Evolutionary conservation across 257 asterid genomes (phyloP).

Genomic region (Fraxinus americana): DNA sequence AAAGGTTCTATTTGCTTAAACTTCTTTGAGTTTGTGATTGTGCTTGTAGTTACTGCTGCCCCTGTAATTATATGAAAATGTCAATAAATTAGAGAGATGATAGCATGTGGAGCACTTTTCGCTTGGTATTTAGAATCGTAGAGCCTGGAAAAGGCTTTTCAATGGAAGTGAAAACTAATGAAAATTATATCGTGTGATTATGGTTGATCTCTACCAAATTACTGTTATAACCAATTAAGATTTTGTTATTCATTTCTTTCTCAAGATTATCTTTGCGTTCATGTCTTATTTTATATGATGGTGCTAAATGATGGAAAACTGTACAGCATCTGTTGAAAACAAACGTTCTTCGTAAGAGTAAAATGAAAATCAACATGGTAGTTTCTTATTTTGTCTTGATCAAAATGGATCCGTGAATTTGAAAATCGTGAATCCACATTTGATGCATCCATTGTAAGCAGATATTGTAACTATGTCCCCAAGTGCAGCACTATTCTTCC

Average conservation of each 20-base stretch:
- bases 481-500: no score
- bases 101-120: constrained; percentile 28
- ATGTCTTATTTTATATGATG: not conserved
- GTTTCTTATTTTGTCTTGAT: not conserved
- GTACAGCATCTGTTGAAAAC: not conserved
- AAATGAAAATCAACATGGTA: not conserved
- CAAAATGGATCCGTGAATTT: not conserved
- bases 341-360: not conserved
- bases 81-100: constrained; percentile 22
- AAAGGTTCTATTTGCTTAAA: constrained; percentile 86
- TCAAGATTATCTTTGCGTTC: not conserved
- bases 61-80: constrained; percentile 21
- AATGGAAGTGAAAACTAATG: not conserved
- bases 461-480: no score
- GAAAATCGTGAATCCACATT: no score
- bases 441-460: no score
- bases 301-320: not conserved
- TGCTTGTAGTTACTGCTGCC: constrained; percentile 20
- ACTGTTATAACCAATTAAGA: not conserved
- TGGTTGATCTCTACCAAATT: not conserved
- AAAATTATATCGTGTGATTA: not conserved
- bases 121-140: not conserved
- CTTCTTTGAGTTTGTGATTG: not conserved
- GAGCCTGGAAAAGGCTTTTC: not conserved
- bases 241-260: not conserved